phyloP scores from a whole-genome alignment of 2,329 filamentous ascomycete species.

The Colletotrichum gigasporum region DNA sequence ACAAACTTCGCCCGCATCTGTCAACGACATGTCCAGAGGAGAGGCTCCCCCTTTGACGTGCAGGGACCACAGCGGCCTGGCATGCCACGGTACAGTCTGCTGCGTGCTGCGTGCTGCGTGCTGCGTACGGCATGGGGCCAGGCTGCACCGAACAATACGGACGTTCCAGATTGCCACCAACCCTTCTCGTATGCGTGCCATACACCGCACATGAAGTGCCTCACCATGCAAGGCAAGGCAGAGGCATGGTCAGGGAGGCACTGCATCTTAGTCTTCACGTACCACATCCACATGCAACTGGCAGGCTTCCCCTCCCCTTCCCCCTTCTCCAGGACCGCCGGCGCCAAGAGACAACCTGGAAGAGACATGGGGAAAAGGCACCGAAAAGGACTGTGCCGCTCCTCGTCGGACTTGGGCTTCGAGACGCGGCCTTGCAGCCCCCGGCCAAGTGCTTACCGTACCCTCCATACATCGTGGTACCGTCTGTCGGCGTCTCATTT shows the following conservation, averaged over 20 bases:
- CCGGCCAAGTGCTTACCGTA: slow-evolving; percentile 23
- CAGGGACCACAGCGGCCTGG: slow-evolving; percentile 3
- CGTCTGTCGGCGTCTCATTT: slow-evolving; percentile 6
- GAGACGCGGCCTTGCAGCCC: no score
- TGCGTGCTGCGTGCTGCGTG: background rate
- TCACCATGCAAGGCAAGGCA: slow-evolving; percentile 1
- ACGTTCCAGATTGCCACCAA: slow-evolving; percentile 4
- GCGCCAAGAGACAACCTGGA: background rate
- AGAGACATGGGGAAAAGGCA: no score
- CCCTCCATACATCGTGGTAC: no score
- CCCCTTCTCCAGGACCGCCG: no score
- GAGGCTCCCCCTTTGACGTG: slow-evolving; percentile 5
- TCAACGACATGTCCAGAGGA: background rate
- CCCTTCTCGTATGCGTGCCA: slow-evolving; percentile 21
- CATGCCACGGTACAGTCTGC: background rate
- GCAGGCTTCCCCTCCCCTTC: background rate
- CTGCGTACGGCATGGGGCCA: background rate
- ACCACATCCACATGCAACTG: background rate
- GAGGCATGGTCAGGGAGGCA: no score
- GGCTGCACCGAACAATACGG: background rate
- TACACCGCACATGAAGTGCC: no score
- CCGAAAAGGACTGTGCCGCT: slow-evolving; percentile 2
- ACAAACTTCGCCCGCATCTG: background rate
- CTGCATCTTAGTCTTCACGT: slow-evolving; percentile 1
- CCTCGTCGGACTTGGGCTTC: background rate